phyloP scores from a whole-genome alignment of 495 filamentous ascomycete genomes.

The Penicillium chermesinum region DNA sequence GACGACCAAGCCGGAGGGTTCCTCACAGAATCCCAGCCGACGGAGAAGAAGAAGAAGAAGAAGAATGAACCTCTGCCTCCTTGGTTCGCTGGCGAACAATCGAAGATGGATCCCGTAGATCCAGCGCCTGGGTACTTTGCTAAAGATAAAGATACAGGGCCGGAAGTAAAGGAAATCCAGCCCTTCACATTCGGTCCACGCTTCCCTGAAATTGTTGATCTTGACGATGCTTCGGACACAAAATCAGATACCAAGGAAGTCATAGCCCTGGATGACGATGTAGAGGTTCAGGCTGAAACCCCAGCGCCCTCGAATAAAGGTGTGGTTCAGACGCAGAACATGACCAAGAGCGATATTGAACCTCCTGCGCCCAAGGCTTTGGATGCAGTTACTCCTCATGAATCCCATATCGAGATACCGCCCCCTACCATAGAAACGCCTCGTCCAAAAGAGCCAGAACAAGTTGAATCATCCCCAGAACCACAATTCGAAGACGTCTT shows the following conservation, averaged over 20 bases:
- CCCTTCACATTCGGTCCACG: constrained; percentile 36
- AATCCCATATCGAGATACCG: neutral
- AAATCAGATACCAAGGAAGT: constrained; percentile 33
- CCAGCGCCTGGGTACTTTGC: too few species aligned
- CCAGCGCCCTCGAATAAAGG: neutral
- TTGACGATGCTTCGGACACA: constrained; percentile 29
- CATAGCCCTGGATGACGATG: constrained; percentile 37
- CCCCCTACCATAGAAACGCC: neutral
- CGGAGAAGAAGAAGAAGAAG: too few species aligned
- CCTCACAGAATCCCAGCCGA: constrained; percentile 37
- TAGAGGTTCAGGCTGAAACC: neutral
- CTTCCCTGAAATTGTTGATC: constrained; percentile 42
- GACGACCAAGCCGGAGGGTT: constrained; percentile 68
- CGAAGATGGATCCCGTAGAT: too few species aligned
- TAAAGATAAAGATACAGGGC: constrained; percentile 21
- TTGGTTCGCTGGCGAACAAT: constrained; percentile 60
- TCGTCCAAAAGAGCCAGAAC: neutral
- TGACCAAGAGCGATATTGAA: neutral
- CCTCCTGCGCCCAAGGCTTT: neutral
- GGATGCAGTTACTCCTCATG: neutral
- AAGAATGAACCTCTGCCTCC: constrained; percentile 67
- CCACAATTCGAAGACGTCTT: constrained; percentile 51
- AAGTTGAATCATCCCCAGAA: constrained; percentile 35
- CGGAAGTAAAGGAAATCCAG: constrained; percentile 18
- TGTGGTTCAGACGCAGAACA: neutral